Evolutionary conservation across 2,329 filamentous ascomycete species (phyloP).

Genomic region (Lasiodiplodia hormozganensis): DNA sequence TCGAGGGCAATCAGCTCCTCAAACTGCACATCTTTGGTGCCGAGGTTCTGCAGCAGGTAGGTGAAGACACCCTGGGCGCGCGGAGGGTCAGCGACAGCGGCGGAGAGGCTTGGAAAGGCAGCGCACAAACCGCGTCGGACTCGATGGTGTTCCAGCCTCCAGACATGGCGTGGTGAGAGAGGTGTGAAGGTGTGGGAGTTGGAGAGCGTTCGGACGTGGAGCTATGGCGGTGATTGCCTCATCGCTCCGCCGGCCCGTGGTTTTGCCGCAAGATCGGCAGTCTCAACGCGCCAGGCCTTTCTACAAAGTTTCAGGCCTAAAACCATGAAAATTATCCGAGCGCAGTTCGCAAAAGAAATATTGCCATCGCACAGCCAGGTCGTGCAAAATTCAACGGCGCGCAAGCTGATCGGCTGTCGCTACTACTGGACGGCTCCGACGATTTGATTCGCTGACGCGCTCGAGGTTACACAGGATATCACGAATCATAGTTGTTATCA

Average conservation of each 20-base stretch:
- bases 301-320: too few species aligned
- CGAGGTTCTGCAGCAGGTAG: slow-evolving; percentile 89
- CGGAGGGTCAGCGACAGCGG: not conserved
- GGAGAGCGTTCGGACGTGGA: slow-evolving; percentile 1
- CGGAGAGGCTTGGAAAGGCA: slow-evolving; percentile 1
- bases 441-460: not conserved
- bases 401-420: too few species aligned
- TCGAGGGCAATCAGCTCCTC: slow-evolving; percentile 95
- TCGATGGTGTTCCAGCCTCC: slow-evolving; percentile 98
- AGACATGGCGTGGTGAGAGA: slow-evolving; percentile 39
- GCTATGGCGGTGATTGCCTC: slow-evolving; percentile 27
- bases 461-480: too few species aligned
- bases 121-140: slow-evolving; percentile 81
- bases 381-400: too few species aligned
- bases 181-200: not conserved
- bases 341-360: too few species aligned
- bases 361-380: too few species aligned
- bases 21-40: slow-evolving; percentile 92
- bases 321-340: too few species aligned
- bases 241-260: slow-evolving; percentile 3
- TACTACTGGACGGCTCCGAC: too few species aligned
- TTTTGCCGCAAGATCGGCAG: slow-evolving; percentile 12
- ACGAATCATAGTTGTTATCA: not conserved
- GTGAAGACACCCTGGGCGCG: slow-evolving; percentile 85
- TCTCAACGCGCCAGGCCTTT: not conserved